A percentile compares a stretch with the other conserved stretches of the same genome.
Evolutionary conservation across 1,139 yeast species (phyloP).

Genomic region (Nakaseomyces delphensis): DNA sequence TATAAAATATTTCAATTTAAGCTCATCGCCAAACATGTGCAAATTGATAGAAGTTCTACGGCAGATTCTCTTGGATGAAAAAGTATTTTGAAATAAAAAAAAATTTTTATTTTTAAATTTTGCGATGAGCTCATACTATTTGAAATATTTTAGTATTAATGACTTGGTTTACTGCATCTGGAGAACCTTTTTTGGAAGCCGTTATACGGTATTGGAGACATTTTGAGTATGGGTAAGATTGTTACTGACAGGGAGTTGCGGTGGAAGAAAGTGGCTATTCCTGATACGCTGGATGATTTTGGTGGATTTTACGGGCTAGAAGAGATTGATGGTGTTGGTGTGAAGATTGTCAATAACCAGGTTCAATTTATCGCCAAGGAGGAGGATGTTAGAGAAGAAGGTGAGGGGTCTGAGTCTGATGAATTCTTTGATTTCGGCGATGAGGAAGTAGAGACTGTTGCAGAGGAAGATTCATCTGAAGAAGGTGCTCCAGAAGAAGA

Average conservation of each 20-base stretch:
- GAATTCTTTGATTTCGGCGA: slow-evolving; percentile 8
- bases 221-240: slow-evolving; percentile 9
- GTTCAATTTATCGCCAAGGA: slow-evolving; percentile 54
- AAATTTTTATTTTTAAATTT: too few relatives aligned
- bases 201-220: not conserved
- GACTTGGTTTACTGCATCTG: too few relatives aligned
- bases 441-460: not conserved
- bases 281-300: slow-evolving; percentile 76
- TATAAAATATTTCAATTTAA: too few relatives aligned
- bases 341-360: slow-evolving; percentile 52
- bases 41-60: too few relatives aligned
- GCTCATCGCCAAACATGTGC: too few relatives aligned
- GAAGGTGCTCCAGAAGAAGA: not conserved
- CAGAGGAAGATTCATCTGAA: not conserved
- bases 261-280: slow-evolving; percentile 80
- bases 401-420: slow-evolving; percentile 8
- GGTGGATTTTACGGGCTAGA: slow-evolving; percentile 89
- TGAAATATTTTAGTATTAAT: too few relatives aligned
- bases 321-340: slow-evolving; percentile 88
- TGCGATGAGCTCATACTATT: slow-evolving; percentile 4
- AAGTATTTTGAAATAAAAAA: slow-evolving; percentile 7
- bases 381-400: slow-evolving; percentile 21
- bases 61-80: slow-evolving; percentile 8
- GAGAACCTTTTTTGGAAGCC: too few relatives aligned
- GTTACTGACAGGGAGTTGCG: slow-evolving; percentile 40